Base-by-base conservation (phyloP, 2,329 filamentous ascomycete species). In the Seiridium cupressi region DNA sequence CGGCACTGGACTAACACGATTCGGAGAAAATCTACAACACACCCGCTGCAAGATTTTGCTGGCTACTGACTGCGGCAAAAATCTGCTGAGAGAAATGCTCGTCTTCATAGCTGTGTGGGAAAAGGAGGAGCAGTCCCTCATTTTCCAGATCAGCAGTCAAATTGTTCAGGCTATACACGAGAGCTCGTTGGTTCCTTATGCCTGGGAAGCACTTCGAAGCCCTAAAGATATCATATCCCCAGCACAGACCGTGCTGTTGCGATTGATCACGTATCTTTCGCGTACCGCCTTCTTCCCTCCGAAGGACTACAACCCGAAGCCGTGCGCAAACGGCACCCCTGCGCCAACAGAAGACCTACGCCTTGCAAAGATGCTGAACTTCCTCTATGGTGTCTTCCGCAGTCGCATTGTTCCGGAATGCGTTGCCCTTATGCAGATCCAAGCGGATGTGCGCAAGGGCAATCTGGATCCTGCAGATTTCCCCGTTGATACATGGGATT, bases 81-180 rank as follows among this genome's bases (percentile, higher is more conserved):
- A 96, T 70, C 80, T 98, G 3, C 81, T 98, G 1, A 84, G 94
- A 59, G 94, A 98, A 73, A 85, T 98, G 69, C 81, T 98, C 48
- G 96, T 98, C 61, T 97, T 97, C 73, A 96, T 97, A 63, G 94
- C 94, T 4, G 93, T 96, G 7, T 98, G 94, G 94, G 94, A 97
- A 71, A 88, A 97, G 68, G 90, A 92, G 46, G 93, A 98, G 72
- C 89, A 94, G 62, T 93, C 96, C 62, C 86, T 97, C 44, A 97
- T 97, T 70, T 97, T 97, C 79, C 94, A 97, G 73, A 92, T 97
- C 73, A 97, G 96, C 74, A 90, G 93, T 49, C 93, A 97, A 74
- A 97, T 98, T 62, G 92, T 97, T 76, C 92, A 97, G 72, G 92
- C 94, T 0, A 91, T 97, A 51, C 87, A 97, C 55, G 89, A 93